phyloP scores from a whole-genome alignment of 2,329 filamentous ascomycete species.

The Phialocephala subalpina region DNA sequence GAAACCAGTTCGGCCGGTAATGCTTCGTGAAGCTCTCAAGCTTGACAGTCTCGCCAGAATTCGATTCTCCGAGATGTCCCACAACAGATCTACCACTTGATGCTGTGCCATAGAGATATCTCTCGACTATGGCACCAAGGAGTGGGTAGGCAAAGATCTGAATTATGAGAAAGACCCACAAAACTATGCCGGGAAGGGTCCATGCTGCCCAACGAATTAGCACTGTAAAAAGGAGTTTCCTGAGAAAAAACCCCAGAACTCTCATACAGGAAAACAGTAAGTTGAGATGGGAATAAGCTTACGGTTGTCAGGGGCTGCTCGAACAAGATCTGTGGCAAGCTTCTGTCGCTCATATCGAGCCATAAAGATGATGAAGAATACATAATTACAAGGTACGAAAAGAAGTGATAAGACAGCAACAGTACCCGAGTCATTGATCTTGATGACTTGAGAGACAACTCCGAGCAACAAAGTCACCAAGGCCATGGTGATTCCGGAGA shows the following conservation, averaged over 20 bases:
- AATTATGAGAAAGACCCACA: constrained; percentile 80
- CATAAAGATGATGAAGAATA: constrained; percentile 79
- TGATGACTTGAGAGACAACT: constrained; percentile 80
- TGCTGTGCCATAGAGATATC: constrained; percentile 77
- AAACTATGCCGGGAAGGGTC: constrained; percentile 73
- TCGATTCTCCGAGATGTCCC: constrained; percentile 32
- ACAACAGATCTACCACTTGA: constrained; percentile 66
- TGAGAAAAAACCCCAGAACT: too few species aligned
- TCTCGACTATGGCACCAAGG: constrained; percentile 78
- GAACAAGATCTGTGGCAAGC: constrained; percentile 65
- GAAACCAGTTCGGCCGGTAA: constrained; percentile 73
- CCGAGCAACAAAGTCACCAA: constrained; percentile 79
- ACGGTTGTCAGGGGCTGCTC: constrained; percentile 66
- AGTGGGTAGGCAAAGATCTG: constrained; percentile 83
- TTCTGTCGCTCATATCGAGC: constrained; percentile 77
- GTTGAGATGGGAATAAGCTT: background rate
- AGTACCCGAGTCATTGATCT: constrained; percentile 64
- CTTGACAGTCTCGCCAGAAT: constrained; percentile 63
- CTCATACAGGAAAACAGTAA: too few species aligned
- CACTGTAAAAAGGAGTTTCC: too few species aligned
- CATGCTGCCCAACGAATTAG: constrained; percentile 53
- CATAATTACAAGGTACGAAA: constrained; percentile 89
- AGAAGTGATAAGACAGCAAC: constrained; percentile 77
- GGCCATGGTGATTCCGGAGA: constrained; percentile 83
- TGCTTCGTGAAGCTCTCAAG: constrained; percentile 80